Evolutionary conservation across 2,329 filamentous ascomycete genomes (phyloP), one percentile per base, ranked within the genome.

Genomic region (Gnomoniopsis smithogilvyi): DNA sequence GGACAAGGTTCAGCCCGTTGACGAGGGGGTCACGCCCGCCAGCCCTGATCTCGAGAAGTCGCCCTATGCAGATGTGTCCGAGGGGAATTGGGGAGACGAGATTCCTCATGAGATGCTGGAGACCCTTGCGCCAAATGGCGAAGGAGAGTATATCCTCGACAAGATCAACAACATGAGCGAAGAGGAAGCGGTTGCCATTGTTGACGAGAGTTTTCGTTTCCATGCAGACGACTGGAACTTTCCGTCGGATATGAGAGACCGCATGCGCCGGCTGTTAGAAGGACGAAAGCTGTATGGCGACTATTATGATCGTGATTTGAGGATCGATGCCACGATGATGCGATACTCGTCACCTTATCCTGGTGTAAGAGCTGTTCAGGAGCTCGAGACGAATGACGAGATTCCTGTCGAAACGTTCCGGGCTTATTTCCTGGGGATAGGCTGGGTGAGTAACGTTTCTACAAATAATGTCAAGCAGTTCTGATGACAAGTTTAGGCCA

Each of bases 181-280:
- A 66, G 75, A 76, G 30, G 74, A 78, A 56, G 76, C 76, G 0
- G 30, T 75, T 6, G 71, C 68, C 26, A 76, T 78, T 51, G 60
- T 78, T 10, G 56, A 65, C 2, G 74, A 77, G 62, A 67, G 71
- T 0, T 63, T 74, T 52, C 65, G 68, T 19, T 77, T 77, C 62
- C 74, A 76, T 61, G 65, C 67, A 22, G 76, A 78, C 55, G 76
- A 78, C 64, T 77, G 74, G 73, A 77, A 77, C 63, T 78, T 78
- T 43, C 76, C 76, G 0, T 64, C 69, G 2, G 73, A 75, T 4
- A 78, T 77, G 74, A 67, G 74, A 24, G 69, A 69, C n/a, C 73
- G 73, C 19, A 76, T 78, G 73, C 63, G 66, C 55, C 65, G 64
- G n/a, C 67, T 77, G 1, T 62, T 78, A 1, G 61, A 69, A 12